Percentiles rank a stretch among this genome's conserved stretches.
phyloP scores from a whole-genome alignment of 306 rosid species.

The Casuarina glauca region DNA sequence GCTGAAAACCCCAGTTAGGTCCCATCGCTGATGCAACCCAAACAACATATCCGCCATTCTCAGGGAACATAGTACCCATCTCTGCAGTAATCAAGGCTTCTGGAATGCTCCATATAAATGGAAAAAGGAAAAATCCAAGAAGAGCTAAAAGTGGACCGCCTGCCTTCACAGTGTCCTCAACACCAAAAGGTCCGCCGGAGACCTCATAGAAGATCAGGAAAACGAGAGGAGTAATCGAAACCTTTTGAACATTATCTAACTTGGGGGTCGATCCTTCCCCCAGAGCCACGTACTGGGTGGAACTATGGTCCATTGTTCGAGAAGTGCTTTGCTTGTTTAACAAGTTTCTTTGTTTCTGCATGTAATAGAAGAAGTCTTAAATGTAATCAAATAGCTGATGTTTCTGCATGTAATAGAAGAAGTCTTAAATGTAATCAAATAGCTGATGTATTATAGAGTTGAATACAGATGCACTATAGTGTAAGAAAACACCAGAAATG shows the following conservation, averaged over 20 bases:
- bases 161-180: slow-evolving; percentile 61
- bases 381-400: too few species aligned
- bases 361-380: background rate
- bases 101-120: slow-evolving; percentile 66
- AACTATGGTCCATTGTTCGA: slow-evolving; percentile 30
- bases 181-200: slow-evolving; percentile 72
- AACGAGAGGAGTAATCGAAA: slow-evolving; percentile 40
- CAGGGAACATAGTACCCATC: slow-evolving; percentile 69
- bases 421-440: background rate
- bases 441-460: background rate
- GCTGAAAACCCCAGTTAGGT: slow-evolving; percentile 67
- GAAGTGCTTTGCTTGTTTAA: background rate
- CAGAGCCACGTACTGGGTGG: slow-evolving; percentile 14
- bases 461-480: too few species aligned
- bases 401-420: slow-evolving; percentile 10
- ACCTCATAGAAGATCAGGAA: slow-evolving; percentile 70
- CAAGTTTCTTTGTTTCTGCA: slow-evolving; percentile 10
- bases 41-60: slow-evolving; percentile 68
- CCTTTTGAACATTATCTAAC: slow-evolving; percentile 21
- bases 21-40: slow-evolving; percentile 76
- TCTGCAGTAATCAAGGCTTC: slow-evolving; percentile 73
- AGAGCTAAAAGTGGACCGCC: slow-evolving; percentile 63
- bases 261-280: slow-evolving; percentile 23
- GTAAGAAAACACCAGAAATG: too few species aligned
- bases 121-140: slow-evolving; percentile 51